Evolutionary conservation across 2,329 filamentous ascomycete genomes (phyloP).

Genomic region (Verruconis gallopava): DNA sequence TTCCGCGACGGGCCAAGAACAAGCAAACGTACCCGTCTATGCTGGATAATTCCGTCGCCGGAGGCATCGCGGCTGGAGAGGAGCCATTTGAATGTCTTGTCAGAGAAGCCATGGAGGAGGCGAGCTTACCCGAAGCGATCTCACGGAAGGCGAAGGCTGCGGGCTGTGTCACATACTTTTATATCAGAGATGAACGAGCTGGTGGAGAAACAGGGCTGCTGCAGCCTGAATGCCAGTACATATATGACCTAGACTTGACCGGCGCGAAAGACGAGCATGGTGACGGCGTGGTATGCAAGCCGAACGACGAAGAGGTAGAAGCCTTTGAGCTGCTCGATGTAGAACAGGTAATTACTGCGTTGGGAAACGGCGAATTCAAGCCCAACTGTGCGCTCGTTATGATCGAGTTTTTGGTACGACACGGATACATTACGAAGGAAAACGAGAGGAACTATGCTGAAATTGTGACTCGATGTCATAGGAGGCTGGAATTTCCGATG

Average conservation of each 20-base stretch:
- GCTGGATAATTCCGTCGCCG: constrained; percentile 88
- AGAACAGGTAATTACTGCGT: constrained; percentile 57
- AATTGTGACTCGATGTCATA: constrained; percentile 63
- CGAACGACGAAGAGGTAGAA: constrained; percentile 81
- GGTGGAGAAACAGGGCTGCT: constrained; percentile 71
- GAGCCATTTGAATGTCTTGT: constrained; percentile 68
- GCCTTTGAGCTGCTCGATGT: constrained; percentile 67
- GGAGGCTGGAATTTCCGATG: constrained; percentile 61
- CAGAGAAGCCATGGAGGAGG: constrained; percentile 81
- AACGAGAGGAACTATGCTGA: constrained; percentile 69
- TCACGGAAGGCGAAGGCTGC: constrained; percentile 23
- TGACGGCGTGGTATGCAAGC: constrained; percentile 49
- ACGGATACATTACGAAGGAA: constrained; percentile 63
- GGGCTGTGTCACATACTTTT: constrained; percentile 73
- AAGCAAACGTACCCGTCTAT: constrained; percentile 89
- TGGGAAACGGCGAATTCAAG: constrained; percentile 71
- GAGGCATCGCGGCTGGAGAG: constrained; percentile 71
- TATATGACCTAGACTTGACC: constrained; percentile 77
- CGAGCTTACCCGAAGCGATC: constrained; percentile 2
- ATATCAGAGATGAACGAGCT: constrained; percentile 60
- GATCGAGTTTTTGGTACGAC: constrained; percentile 81
- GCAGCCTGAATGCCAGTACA: constrained; percentile 83
- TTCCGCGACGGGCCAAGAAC: constrained; percentile 57
- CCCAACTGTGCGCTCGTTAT: constrained; percentile 78
- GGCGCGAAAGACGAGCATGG: no score